Conservation (phyloP, 2,329 filamentous ascomycete genomes). For the Sclerotinia nivalis region DNA sequence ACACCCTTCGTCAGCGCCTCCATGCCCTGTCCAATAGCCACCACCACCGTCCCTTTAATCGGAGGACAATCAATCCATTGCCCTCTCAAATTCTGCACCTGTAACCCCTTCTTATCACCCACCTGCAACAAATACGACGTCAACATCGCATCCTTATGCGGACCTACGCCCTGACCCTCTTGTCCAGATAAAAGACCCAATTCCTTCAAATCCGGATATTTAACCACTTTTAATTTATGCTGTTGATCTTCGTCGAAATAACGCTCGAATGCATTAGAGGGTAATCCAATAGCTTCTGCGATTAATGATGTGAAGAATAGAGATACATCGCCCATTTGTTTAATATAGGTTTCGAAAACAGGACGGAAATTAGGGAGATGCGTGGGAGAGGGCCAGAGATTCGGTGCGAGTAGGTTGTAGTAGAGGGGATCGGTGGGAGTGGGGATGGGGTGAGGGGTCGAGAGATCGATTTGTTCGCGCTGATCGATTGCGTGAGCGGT, state of each 20-base stretch:
- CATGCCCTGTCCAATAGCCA: constrained; percentile 83
- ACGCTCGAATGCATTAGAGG: constrained; percentile 67
- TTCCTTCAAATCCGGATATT: constrained; percentile 73
- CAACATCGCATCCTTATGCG: constrained; percentile 85
- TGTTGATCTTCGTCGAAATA: constrained; percentile 73
- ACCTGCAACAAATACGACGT: constrained; percentile 81
- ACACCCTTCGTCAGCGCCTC: constrained; percentile 84
- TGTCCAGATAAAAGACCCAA: constrained; percentile 47
- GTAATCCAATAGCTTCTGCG: constrained; percentile 78
- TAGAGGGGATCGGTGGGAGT: constrained; percentile 64
- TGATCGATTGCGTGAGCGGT: constrained; percentile 77
- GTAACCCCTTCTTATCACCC: constrained; percentile 71
- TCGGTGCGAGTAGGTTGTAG: constrained; percentile 73
- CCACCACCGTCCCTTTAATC: constrained; percentile 73
- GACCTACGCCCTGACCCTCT: constrained; percentile 65
- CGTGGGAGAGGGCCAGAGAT: constrained; percentile 72
- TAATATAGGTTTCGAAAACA: constrained; percentile 74
- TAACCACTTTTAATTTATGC: constrained; percentile 88
- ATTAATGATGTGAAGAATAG: constrained; percentile 76
- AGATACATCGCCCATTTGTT: constrained; percentile 70
- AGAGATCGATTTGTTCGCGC: constrained; percentile 84
- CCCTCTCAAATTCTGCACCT: constrained; percentile 78
- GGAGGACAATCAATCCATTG: constrained; percentile 83
- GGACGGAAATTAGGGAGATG: constrained; percentile 67
- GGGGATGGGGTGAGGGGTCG: constrained; percentile 72